Percentiles rank a stretch among this genome's conserved stretches.
Conservation (phyloP, 2,329 filamentous ascomycete genomes). For the Mollisia scopiformis region DNA sequence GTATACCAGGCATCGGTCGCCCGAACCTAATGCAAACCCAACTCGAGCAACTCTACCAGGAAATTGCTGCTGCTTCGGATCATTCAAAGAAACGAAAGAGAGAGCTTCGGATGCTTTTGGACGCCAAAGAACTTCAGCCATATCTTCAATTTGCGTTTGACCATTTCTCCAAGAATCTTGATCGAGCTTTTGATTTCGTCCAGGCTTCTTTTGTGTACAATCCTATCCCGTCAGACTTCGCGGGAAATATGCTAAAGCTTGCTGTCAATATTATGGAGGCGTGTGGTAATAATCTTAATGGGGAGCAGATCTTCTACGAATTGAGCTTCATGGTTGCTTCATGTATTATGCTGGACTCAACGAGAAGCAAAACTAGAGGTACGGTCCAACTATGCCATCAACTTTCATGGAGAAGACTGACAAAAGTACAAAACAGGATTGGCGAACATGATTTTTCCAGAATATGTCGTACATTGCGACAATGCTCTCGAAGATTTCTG, state of each 20-base stretch:
- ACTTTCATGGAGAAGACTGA: not conserved
- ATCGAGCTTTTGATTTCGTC: not conserved
- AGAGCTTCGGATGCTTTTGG: not conserved
- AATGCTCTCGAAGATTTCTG: constrained; percentile 9
- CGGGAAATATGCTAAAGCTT: not conserved
- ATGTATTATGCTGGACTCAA: constrained; percentile 5
- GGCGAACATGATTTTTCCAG: constrained; percentile 4
- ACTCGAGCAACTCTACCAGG: not conserved
- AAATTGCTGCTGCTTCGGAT: not conserved
- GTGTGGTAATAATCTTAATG: not conserved
- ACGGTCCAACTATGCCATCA: not conserved
- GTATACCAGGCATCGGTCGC: not conserved
- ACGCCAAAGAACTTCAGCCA: not conserved
- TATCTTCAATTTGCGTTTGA: not conserved
- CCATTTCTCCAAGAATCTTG: not conserved
- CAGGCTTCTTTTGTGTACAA: not conserved
- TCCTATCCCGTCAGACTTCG: not conserved
- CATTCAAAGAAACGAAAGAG: not conserved
- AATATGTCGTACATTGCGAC: not conserved
- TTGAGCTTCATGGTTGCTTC: constrained; percentile 3
- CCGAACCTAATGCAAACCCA: not conserved
- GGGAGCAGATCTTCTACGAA: not conserved
- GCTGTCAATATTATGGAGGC: constrained; percentile 2
- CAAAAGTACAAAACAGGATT: not conserved
- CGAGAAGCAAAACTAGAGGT: not conserved